Evolutionary conservation across 352 stramenopile genomes (phyloP), one percentile per base, ranked within the genome.

Genomic region (Globisporangium rhizosaccharum): DNA sequence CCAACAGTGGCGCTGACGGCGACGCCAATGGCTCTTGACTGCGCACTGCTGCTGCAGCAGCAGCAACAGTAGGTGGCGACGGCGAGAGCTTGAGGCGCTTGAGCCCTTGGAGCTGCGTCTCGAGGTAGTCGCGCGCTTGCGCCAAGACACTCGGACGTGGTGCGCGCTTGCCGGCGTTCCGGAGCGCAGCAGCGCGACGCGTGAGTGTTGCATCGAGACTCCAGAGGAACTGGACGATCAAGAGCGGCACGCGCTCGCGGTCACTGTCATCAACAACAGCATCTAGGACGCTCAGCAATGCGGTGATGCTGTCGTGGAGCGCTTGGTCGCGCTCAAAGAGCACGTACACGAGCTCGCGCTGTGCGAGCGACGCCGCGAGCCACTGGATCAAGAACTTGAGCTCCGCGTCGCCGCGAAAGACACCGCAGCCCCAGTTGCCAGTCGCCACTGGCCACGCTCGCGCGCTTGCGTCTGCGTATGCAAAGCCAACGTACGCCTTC

Each of bases 321-420:
- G 76, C 63, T 42, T 68, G 42, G 42, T 76, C 68, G 30, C 70
- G 56, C 25, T 83, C 73, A 49, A 89, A 82, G 14, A 87, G 62
- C 56, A 87, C 76, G 41, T 90, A 90, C 25, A 84, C 68, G 36
- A 92, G 52, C 2, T 77, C 60, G 2, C 79, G 72, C 10, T 62
- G 54, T 30, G 65, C 51, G 7, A 89, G 61, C 4, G 82, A 88
- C 12, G 83, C 82, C 7, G 85, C 82, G 3, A 94, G 58, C 85
- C 85, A 92, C 58, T 94, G 83, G 55, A 94, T 76, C 18, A 92
- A 20, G 65, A 92, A 87, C 61, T 92, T 94, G 10, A 92, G 66
- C 59, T 92, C 79, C 3, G 77, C 66, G 51, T 92, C 76, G 4
- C 85, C 85, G 18, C 62, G 56, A 58, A 94, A 92, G 11, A 92